Percentiles rank a stretch among this genome's conserved stretches.
phyloP scores from a whole-genome alignment of 805 yeast species.

The Pichia scutulata region DNA sequence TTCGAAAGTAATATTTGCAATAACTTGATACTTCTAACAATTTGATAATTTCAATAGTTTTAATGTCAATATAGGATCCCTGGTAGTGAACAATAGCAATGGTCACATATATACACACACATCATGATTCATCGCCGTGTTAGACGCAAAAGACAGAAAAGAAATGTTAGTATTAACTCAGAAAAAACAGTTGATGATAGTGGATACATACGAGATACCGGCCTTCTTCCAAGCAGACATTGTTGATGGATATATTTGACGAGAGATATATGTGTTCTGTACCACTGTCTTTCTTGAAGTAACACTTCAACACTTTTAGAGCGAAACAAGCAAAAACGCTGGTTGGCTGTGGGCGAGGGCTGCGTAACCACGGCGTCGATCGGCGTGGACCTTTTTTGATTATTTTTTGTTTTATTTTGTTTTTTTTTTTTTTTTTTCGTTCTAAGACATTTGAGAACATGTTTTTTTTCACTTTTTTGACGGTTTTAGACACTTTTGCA shows the following conservation, averaged over 20 bases:
- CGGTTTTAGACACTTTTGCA: background rate
- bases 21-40: too few species aligned
- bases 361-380: background rate
- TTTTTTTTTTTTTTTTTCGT: too few species aligned
- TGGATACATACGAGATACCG: constrained; percentile 46
- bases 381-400: background rate
- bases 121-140: background rate
- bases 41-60: too few species aligned
- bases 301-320: background rate
- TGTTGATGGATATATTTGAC: constrained; percentile 9
- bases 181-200: background rate
- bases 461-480: background rate
- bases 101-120: background rate
- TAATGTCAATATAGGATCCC: too few species aligned
- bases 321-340: background rate
- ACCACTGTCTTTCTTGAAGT: background rate
- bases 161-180: background rate
- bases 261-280: background rate
- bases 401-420: too few species aligned
- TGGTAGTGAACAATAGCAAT: background rate
- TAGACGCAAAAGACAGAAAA: background rate
- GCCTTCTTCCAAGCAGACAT: constrained; percentile 62
- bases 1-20: too few species aligned
- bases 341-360: background rate
- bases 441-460: background rate